Conservation (phyloP, 768 basidiomycete species). For the Leucocoprinus sp. region DNA sequence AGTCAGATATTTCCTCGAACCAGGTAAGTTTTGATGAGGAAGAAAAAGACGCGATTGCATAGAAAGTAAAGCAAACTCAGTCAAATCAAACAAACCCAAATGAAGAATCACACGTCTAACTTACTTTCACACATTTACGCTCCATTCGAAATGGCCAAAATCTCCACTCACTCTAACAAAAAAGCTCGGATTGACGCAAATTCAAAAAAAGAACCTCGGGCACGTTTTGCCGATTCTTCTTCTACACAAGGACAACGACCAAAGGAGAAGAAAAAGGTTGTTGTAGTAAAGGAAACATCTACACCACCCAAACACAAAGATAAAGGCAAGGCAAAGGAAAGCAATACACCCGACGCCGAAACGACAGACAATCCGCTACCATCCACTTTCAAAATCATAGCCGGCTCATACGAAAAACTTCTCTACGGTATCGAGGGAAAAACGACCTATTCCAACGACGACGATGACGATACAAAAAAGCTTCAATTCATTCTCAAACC, state of each 20-base stretch:
- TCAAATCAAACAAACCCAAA: conserved; percentile 10
- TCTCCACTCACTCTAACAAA: conserved; percentile 1
- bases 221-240: conserved; percentile 10
- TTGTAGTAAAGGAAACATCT: not conserved
- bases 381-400: conserved; percentile 73
- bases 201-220: conserved; percentile 5
- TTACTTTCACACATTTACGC: too few relatives aligned
- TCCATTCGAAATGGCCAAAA: conserved; percentile 1
- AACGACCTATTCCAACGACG: conserved; percentile 26
- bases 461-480: too few relatives aligned
- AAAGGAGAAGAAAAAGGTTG: not conserved
- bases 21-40: not conserved
- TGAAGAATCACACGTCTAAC: conserved; percentile 7
- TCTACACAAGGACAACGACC: conserved; percentile 7
- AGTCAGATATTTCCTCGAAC: not conserved
- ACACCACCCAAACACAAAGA: conserved; percentile 15
- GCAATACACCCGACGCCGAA: conserved; percentile 17
- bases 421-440: conserved; percentile 83
- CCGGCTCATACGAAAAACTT: conserved; percentile 94
- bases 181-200: conserved; percentile 4
- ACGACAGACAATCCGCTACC: conserved; percentile 28
- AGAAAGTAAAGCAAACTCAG: not conserved
- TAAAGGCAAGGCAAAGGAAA: conserved; percentile 17
- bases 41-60: conserved; percentile 1
- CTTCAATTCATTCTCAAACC: conserved; percentile 50